Conservation (phyloP, 495 filamentous ascomycete species). For the Immersiella caudata region DNA sequence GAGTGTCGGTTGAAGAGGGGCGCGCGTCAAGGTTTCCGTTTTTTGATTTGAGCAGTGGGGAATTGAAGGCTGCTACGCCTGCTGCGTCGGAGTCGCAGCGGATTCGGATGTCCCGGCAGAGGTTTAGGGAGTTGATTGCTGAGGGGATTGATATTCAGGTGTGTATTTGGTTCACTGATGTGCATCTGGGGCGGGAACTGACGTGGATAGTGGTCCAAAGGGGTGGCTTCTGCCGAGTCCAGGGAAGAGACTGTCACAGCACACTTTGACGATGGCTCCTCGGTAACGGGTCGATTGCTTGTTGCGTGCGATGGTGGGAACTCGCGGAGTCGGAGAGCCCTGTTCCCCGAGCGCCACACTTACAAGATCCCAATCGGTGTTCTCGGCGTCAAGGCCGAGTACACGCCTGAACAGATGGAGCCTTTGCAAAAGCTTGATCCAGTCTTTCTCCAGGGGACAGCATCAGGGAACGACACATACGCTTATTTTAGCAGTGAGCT, state of each 20-base stretch:
- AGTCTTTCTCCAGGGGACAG: constrained; percentile 62
- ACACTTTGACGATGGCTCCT: constrained; percentile 37
- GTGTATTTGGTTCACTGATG: constrained; percentile 7
- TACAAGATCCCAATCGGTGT: constrained; percentile 35
- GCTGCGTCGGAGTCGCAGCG: constrained; percentile 49
- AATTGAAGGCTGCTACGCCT: constrained; percentile 43
- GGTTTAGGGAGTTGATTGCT: constrained; percentile 52
- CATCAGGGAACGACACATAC: constrained; percentile 59
- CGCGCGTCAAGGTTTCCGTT: constrained; percentile 48
- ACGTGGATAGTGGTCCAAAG: constrained; percentile 33
- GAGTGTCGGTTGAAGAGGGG: constrained; percentile 29
- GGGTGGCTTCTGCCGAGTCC: constrained; percentile 22
- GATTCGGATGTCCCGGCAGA: constrained; percentile 54
- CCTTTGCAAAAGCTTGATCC: constrained; percentile 52
- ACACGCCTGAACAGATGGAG: constrained; percentile 35
- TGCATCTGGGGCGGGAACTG: neutral
- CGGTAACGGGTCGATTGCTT: constrained; percentile 30
- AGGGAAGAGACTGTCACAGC: constrained; percentile 29
- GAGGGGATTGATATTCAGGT: constrained; percentile 51
- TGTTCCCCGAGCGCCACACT: constrained; percentile 31
- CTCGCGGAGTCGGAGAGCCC: constrained; percentile 29
- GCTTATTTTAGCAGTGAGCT: constrained; percentile 38
- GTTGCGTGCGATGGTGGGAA: constrained; percentile 40
- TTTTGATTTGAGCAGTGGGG: constrained; percentile 56
- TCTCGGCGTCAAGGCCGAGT: constrained; percentile 36